These are phyloP conservation scores for Penicillium angulare DNA, from an alignment of 495 filamentous ascomycete genomes.

Conservation along the genomic window DNA sequence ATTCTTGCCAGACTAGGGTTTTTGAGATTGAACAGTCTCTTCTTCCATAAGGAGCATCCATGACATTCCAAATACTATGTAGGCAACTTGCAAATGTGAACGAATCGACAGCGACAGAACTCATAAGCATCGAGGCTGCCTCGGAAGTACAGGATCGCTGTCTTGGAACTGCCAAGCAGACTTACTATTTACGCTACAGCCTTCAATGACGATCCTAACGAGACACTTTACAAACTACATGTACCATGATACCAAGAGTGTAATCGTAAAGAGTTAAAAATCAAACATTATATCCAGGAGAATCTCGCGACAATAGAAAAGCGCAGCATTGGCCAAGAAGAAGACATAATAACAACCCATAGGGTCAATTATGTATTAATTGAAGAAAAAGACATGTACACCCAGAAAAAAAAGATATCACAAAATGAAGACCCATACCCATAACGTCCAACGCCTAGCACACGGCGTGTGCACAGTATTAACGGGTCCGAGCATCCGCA, in stretches of 20 bases:
- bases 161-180: too few species aligned
- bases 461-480: neutral
- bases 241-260: neutral
- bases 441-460: conserved; percentile 12
- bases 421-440: conserved; percentile 9
- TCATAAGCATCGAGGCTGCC: too few species aligned
- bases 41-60: too few species aligned
- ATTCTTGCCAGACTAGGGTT: too few species aligned
- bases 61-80: too few species aligned
- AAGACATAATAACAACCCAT: conserved; percentile 12
- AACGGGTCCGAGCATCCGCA: too few species aligned
- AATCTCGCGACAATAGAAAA: conserved; percentile 10
- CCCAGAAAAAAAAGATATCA: conserved; percentile 12
- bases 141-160: too few species aligned
- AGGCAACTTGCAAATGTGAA: too few species aligned
- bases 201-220: neutral
- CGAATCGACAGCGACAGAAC: too few species aligned
- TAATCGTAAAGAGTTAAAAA: neutral
- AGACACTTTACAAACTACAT: neutral
- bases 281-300: conserved; percentile 24
- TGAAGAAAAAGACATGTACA: conserved; percentile 28
- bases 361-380: conserved; percentile 28
- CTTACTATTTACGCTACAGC: too few species aligned
- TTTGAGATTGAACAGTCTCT: too few species aligned
- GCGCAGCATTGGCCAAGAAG: conserved; percentile 1